Evolutionary conservation across 208 protist genomes (phyloP), one percentile per base, ranked within the genome.

Genomic region (Balamuthia mandrillaris): DNA sequence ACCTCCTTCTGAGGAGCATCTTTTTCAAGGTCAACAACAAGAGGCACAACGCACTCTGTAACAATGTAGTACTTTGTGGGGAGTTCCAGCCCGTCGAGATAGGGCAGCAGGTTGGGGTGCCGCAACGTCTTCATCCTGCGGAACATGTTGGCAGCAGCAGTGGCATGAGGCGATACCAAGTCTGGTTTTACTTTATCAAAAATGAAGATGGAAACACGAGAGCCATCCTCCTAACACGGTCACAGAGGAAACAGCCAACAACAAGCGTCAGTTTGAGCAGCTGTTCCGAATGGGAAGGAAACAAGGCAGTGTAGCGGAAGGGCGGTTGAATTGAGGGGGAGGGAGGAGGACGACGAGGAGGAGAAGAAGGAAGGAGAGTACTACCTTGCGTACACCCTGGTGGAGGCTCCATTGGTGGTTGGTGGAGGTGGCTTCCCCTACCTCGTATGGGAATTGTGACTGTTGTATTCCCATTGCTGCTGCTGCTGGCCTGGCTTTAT

Each of bases 61-160:
- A 92, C 90, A 70, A 92, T 88, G 35, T 88, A 88, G 21, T 91
- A 60, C 3, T 52, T 88, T 1, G 49, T 65, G 4, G 7, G n/a
- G 4, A 60, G 27, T 42, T 92, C 88, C 2, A 89, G 3, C 44
- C 88, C 78, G 51, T 92, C 90, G 44, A 91, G 7, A 83, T 79
- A 91, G 0, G 60, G 81, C 3, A 92, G n/a, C n/a, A 92, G 41
- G 49, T 81, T 85, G 29, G 90, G 90, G 52, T 91, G 88, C 24
- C 86, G 33, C 35, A 90, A 58, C 18, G 88, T 92, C 61, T 88
- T 91, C 27, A 86, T 31, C 5, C 85, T 21, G 35, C 86, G 83
- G 18, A 91, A 35, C 21, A 66, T 24, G 56, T 86, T 81, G 5
- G 49, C 49, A 21, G 75, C 75, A 45, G 45, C 49, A 56, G 49